phyloP scores from a whole-genome alignment of 495 filamentous ascomycete species.

The Articulospora tetracladia region DNA sequence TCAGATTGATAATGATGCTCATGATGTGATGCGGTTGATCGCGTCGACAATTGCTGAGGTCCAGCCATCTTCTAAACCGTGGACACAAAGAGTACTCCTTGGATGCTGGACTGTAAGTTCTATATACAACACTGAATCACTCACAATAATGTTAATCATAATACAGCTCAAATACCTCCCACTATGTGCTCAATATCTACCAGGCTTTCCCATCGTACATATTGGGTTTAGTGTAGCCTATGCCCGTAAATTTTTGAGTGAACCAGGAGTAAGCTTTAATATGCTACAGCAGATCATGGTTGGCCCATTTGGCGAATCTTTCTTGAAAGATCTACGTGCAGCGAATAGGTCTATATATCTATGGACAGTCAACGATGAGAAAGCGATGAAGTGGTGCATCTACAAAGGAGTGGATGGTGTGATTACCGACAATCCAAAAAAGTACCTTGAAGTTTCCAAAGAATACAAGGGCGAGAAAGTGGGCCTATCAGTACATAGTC shows the following conservation, averaged over 20 bases:
- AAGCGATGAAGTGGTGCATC: constrained; percentile 69
- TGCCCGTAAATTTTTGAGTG: constrained; percentile 62
- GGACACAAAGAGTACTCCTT: constrained; percentile 68
- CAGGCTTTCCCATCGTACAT: constrained; percentile 61
- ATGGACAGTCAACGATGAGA: constrained; percentile 82
- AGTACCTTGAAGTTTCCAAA: constrained; percentile 42
- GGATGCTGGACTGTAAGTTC: constrained; percentile 71
- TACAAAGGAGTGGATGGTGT: constrained; percentile 46
- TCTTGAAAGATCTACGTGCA: constrained; percentile 55
- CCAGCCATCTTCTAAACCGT: constrained; percentile 46
- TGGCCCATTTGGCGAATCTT: constrained; percentile 55
- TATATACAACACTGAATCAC: neutral
- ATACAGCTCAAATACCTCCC: constrained; percentile 57
- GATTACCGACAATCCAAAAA: constrained; percentile 51
- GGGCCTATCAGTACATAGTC: neutral
- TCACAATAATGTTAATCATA: constrained; percentile 4
- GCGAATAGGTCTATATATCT: constrained; percentile 57
- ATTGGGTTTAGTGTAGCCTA: constrained; percentile 69
- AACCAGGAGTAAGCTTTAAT: constrained; percentile 68
- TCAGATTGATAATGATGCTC: constrained; percentile 64
- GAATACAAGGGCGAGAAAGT: constrained; percentile 20
- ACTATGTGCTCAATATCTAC: constrained; percentile 55
- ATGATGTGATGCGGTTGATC: constrained; percentile 62
- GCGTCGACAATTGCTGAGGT: constrained; percentile 53
- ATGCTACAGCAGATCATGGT: constrained; percentile 63